Evolutionary conservation across 192 early-diverging fungal genomes (phyloP).

Genomic region (Dissophora ornata): DNA sequence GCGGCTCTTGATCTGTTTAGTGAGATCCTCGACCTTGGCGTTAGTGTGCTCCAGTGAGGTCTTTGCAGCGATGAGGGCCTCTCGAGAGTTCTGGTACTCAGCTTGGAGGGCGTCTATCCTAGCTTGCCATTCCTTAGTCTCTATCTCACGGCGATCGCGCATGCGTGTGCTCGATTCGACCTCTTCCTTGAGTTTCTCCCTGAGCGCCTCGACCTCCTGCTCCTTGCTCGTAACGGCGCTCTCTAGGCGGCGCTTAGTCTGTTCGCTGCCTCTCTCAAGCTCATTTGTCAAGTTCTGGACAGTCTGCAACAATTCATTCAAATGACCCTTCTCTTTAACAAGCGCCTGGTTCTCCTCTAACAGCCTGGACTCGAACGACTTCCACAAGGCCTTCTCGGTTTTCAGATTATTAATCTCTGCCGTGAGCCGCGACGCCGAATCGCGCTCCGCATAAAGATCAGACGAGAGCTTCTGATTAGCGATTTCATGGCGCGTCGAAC

Average conservation of each 20-base stretch:
- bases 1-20: constrained; percentile 58
- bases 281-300: constrained; percentile 68
- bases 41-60: constrained; percentile 60
- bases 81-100: constrained; percentile 53
- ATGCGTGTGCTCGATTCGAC: constrained; percentile 36
- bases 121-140: constrained; percentile 54
- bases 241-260: constrained; percentile 56
- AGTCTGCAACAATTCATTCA: constrained; percentile 61
- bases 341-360: constrained; percentile 63
- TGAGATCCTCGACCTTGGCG: constrained; percentile 58
- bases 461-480: constrained; percentile 68
- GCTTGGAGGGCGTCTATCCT: constrained; percentile 46
- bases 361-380: constrained; percentile 61
- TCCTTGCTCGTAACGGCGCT: constrained; percentile 54
- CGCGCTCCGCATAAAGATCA: constrained; percentile 60
- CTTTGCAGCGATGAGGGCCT: constrained; percentile 53
- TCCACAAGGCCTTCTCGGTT: constrained; percentile 67
- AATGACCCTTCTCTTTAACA: constrained; percentile 61
- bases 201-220: constrained; percentile 57
- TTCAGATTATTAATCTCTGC: constrained; percentile 64
- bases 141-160: constrained; percentile 50
- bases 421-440: constrained; percentile 57
- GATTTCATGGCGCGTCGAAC: constrained; percentile 67
- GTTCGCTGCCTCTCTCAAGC: constrained; percentile 50
- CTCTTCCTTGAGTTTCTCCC: constrained; percentile 61